phyloP scores from a whole-genome alignment of 805 yeast genomes.

The Novakomyces olei region DNA sequence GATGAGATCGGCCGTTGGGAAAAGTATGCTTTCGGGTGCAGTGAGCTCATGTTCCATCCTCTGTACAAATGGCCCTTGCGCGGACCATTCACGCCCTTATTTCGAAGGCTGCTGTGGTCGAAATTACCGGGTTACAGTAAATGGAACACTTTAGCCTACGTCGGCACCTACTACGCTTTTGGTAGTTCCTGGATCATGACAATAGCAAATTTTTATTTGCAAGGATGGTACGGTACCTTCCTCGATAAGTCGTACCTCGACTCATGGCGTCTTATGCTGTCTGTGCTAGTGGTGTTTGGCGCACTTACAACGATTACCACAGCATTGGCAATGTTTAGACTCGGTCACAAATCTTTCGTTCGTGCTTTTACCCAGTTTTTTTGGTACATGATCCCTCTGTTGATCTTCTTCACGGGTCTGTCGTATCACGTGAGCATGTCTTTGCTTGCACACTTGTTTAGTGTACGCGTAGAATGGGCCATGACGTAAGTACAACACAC shows the following conservation, averaged over 20 bases:
- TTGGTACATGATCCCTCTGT: not conserved
- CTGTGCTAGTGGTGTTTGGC: not conserved
- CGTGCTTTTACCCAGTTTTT: not conserved
- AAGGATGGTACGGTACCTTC: not conserved
- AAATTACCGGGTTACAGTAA: not conserved
- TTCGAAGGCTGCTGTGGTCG: not conserved
- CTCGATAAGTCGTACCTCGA: not conserved
- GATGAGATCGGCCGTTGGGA: not conserved
- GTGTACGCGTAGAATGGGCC: not conserved
- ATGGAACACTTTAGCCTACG: not conserved
- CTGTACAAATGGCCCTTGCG: not conserved
- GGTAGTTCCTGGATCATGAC: not conserved
- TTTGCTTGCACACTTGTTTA: not conserved
- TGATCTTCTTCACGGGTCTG: not conserved
- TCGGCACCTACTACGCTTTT: not conserved
- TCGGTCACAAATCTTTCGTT: not conserved
- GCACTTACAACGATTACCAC: not conserved
- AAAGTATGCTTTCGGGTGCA: not conserved
- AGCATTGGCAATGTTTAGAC: not conserved
- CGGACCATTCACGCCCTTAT: not conserved
- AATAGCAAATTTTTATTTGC: not conserved
- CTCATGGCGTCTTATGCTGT: not conserved
- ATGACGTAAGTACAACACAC: too few relatives aligned
- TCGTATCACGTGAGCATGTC: not conserved
- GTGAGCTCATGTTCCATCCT: not conserved